These are phyloP conservation scores for Guyanaporus albipodus DNA, from an alignment of 768 basidiomycete species.

Conservation along the genomic window DNA sequence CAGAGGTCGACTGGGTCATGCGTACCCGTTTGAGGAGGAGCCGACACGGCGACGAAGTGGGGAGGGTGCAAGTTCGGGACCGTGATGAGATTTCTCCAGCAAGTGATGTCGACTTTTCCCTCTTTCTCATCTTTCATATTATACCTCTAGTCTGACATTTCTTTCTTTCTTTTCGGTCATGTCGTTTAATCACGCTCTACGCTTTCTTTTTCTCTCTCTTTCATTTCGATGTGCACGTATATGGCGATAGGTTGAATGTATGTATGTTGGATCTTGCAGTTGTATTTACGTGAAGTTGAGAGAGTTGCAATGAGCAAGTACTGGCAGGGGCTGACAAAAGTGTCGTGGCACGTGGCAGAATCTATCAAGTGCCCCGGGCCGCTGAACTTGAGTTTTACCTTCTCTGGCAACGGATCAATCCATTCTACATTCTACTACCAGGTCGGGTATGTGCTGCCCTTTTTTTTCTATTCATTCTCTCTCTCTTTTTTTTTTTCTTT, in stretches of 20 bases:
- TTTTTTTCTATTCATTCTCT: no score
- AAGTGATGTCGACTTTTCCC: neutral
- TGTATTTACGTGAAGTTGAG: no score
- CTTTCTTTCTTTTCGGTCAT: neutral
- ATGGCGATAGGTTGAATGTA: no score
- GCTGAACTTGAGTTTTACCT: no score
- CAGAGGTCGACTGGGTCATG: neutral
- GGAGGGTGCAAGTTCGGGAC: neutral
- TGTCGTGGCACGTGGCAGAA: no score
- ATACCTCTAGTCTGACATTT: slow-evolving; percentile 5
- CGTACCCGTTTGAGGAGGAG: slow-evolving; percentile 3
- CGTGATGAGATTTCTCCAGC: neutral
- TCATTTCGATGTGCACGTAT: slow-evolving; percentile 9
- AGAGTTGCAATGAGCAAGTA: no score
- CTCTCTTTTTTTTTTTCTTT: neutral
- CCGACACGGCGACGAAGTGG: slow-evolving; percentile 2
- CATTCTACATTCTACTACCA: no score
- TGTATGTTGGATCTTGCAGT: slow-evolving; percentile 16
- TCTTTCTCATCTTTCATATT: neutral
- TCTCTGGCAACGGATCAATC: no score
- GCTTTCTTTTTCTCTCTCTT: neutral
- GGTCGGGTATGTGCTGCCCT: no score
- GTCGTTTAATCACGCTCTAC: neutral
- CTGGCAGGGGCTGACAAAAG: no score
- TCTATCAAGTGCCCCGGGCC: no score